Evolutionary conservation across 176 grass and related monocot genomes (phyloP), one percentile per base, ranked within the genome.

Genomic region (Triticum aestivum): DNA sequence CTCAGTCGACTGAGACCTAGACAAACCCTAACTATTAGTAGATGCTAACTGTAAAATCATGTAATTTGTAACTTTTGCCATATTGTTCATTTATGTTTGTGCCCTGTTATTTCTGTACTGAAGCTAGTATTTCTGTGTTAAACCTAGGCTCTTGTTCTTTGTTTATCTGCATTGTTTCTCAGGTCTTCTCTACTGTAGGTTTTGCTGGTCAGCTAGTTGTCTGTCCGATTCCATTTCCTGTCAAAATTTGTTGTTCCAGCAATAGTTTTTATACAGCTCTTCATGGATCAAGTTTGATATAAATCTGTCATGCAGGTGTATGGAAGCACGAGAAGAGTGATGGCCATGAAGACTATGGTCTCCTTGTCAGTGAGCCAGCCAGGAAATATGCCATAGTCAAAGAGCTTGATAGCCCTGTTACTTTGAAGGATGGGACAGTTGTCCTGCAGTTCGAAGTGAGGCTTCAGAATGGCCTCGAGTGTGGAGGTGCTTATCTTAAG

Each of bases 381-480:
- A 92, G 72, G 83, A 99, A 99, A 80, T 96, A 96, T 64, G 97
- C 97, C 8, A 94, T 99, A 83, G 87, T 99, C 49, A 99, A 99
- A 78, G 90, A 94, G 87, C 94, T 99, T 20, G 94, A 93, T 38
- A 4, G 83, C 71, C 94, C 94, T 23, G 67, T 89, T 84, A 89
- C 66, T 73, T 87, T 99, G 29, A 93, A 96, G 65, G 97, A 99
- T 63, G 92, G 85, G 49, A 90, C 92, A 58, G 41, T 90, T 54
- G 88, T 98, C 51, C 83, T 99, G 17, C 97, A 99, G 82, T 99
- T 89, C 51, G 97, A 99, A 86, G 94, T 91, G 45, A 88, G 97
- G 38, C 83, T 99, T 62, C 97, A 99, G 82, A 96, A 94, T 85
- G 97, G 97, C 30, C 92, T 99, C 5, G 97, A 99, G 59, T 99